Percentiles rank a stretch among this genome's conserved stretches.
Conservation (phyloP, 495 filamentous ascomycete genomes). For the Podospora appendiculata region DNA sequence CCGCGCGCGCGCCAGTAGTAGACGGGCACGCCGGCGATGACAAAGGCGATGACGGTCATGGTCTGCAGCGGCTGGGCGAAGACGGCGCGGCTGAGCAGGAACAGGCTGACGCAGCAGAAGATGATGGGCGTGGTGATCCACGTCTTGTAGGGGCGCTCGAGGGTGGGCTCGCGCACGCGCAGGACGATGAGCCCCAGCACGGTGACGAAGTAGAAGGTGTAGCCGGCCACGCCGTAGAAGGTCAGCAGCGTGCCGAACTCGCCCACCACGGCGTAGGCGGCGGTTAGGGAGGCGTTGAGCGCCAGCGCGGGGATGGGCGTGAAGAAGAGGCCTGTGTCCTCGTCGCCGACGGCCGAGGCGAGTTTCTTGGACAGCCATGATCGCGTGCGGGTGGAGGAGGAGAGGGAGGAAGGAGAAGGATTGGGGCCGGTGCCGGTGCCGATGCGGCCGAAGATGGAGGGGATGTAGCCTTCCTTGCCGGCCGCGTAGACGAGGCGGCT, state of each 20-base stretch:
- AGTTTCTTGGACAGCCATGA: constrained; percentile 52
- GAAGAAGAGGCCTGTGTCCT: constrained; percentile 60
- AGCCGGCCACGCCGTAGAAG: constrained; percentile 95
- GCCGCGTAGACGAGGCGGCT: constrained; percentile 89
- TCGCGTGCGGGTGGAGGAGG: constrained; percentile 43
- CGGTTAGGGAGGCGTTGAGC: constrained; percentile 66
- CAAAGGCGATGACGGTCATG: constrained; percentile 73
- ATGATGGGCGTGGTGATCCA: constrained; percentile 97
- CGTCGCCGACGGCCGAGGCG: constrained; percentile 50
- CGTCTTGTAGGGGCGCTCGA: constrained; percentile 85
- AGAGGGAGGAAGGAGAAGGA: constrained; percentile 29
- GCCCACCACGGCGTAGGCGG: constrained; percentile 72
- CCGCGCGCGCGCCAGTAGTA: constrained; percentile 80
- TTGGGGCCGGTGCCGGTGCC: constrained; percentile 52
- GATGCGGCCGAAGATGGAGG: constrained; percentile 72
- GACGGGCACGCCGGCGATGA: constrained; percentile 73
- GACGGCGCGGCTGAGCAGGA: constrained; percentile 77
- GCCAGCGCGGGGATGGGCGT: constrained; percentile 87
- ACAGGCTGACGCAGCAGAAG: constrained; percentile 95
- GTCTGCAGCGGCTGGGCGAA: constrained; percentile 89
- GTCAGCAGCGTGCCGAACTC: constrained; percentile 88
- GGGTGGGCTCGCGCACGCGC: constrained; percentile 74
- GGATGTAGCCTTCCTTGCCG: constrained; percentile 92
- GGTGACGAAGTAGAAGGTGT: constrained; percentile 93
- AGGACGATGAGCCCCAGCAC: constrained; percentile 90